Evolutionary conservation across 139 green algal species (phyloP).

Genomic region (Asterochloris erici): DNA sequence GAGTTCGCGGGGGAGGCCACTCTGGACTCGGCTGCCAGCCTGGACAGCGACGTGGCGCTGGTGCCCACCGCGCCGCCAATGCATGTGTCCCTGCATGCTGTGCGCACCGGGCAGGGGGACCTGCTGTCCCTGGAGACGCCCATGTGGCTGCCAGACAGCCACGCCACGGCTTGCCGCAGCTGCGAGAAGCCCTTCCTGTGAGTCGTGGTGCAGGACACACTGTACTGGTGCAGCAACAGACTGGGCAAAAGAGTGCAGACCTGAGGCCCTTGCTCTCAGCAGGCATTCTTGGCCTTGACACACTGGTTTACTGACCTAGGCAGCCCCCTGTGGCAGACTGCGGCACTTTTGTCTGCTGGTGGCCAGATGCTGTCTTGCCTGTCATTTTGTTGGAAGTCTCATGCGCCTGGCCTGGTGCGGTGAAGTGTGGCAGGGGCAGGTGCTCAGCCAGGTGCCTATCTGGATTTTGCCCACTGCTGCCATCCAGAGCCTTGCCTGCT

Average conservation of each 20-base stretch:
- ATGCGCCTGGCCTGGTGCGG: too few species aligned
- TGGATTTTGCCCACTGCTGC: background rate
- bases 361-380: too few species aligned
- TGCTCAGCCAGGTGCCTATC: background rate
- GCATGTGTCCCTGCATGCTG: constrained; percentile 19
- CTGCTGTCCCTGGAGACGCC: constrained; percentile 66
- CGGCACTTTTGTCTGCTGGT: too few species aligned
- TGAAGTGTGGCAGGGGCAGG: background rate
- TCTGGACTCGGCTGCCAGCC: too few species aligned
- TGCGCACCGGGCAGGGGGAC: constrained; percentile 27
- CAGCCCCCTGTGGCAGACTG: too few species aligned
- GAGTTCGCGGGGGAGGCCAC: background rate
- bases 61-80: constrained; percentile 25
- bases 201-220: background rate
- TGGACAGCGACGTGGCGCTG: constrained; percentile 12
- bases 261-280: too few species aligned
- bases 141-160: constrained; percentile 71
- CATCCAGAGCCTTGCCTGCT: background rate
- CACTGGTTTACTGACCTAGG: too few species aligned
- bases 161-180: constrained; percentile 38
- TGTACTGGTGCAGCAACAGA: background rate
- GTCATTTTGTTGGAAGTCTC: too few species aligned
- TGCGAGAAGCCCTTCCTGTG: constrained; percentile 59
- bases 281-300: too few species aligned
- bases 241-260: background rate